Evolutionary conservation across 495 filamentous ascomycete species (phyloP).

Genomic region (Podospora australis): DNA sequence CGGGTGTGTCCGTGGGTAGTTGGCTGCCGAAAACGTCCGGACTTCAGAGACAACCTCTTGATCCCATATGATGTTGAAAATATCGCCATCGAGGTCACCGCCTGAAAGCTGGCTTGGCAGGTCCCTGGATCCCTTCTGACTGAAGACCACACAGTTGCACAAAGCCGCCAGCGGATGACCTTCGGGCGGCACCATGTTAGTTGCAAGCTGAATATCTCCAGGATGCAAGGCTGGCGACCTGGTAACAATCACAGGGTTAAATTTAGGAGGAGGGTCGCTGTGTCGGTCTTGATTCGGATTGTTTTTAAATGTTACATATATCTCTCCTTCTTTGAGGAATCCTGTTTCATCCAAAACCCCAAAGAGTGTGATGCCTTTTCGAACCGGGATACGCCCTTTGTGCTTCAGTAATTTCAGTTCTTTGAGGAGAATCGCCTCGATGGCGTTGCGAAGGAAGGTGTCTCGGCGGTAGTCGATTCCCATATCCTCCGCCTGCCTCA

Average conservation of each 20-base stretch:
- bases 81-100: conserved; percentile 77
- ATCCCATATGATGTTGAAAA: conserved; percentile 72
- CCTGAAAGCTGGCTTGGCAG: conserved; percentile 70
- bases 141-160: conserved; percentile 73
- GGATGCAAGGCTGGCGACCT: conserved; percentile 71
- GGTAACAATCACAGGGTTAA: conserved; percentile 48
- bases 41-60: conserved; percentile 30
- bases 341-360: conserved; percentile 82
- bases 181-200: conserved; percentile 44
- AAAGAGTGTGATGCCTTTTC: conserved; percentile 62
- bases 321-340: conserved; percentile 56
- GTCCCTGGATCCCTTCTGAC: conserved; percentile 59
- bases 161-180: conserved; percentile 54
- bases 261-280: conserved; percentile 15
- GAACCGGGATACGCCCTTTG: conserved; percentile 63
- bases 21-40: conserved; percentile 47
- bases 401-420: conserved; percentile 69
- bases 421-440: conserved; percentile 59
- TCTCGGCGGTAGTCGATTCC: conserved; percentile 58
- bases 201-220: conserved; percentile 66
- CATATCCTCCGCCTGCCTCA: conserved; percentile 47
- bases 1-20: conserved; percentile 54
- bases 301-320: conserved; percentile 51
- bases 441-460: conserved; percentile 52
- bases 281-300: conserved; percentile 15